Evolutionary conservation across 2,329 filamentous ascomycete genomes (phyloP), one percentile per base, ranked within the genome.

Genomic region (Verticillium zaregamsianum): DNA sequence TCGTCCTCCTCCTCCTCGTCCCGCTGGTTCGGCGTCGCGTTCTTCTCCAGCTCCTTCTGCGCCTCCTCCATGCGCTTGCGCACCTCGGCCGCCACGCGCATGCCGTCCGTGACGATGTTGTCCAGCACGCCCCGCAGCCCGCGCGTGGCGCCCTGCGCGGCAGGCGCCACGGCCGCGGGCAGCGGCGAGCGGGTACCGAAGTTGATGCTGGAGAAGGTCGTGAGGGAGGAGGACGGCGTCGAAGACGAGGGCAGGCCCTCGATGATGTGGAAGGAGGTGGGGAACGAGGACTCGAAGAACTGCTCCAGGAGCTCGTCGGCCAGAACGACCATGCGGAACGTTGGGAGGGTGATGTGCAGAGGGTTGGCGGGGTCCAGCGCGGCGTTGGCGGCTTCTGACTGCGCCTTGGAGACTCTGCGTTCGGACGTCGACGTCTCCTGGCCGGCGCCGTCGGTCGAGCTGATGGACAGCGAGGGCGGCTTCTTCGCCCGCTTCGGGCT

Each of bases 281-380:
- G 92, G 77, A 98, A 97, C 49, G 93, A 96, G 0, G 92, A 91
- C 77, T 99, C 95, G 73, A 99, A 99, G 77, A 99, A 99, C 68
- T 96, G 91, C 71, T 99, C 94, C 6, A 99, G 86, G 1, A 96
- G 84, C 74, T 99, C 95, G 71, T 99, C 95, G 54, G 95, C 95
- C 8, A 99, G 86, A 11, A 99, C 91, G 3, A 99, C 93, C 95
- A 99, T 99, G 66, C 95, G 90, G 83, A 99, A 99, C 0, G 95
- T 99, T 1, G 95, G 95, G 1, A 99, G 84, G 1, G 95, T 98
- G 71, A 99, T 97, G 73, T 97, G 91, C 0, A 99, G 84, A 7
- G 95, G 95, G 66, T 96, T 94, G 31, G 92, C 89, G 3, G 95
- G 95, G 72, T 99, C 93, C 4, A 99, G 84, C 0, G 95, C 95